These are phyloP conservation scores for Aspergillus sparsus DNA, from an alignment of 495 filamentous ascomycete species.

Conservation along the genomic window DNA sequence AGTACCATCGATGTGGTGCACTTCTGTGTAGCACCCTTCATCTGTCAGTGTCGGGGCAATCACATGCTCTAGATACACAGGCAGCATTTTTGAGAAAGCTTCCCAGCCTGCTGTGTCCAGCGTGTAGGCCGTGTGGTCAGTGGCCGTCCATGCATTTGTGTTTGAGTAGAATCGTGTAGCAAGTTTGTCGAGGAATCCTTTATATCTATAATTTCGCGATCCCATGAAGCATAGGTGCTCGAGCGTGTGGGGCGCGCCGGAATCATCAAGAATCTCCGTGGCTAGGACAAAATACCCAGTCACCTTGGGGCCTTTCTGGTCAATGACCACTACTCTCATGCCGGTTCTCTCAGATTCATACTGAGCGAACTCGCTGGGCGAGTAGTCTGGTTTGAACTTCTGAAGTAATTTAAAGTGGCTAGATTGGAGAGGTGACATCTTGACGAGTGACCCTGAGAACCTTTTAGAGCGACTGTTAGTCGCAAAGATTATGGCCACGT, in stretches of 20 bases:
- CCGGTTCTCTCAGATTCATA: slow-evolving; percentile 87
- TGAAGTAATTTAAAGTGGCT: slow-evolving; percentile 79
- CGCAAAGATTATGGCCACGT: slow-evolving; percentile 25
- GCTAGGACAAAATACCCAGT: slow-evolving; percentile 93
- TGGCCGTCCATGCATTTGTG: slow-evolving; percentile 94
- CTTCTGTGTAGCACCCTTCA: slow-evolving; percentile 90
- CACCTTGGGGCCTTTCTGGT: slow-evolving; percentile 90
- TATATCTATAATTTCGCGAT: slow-evolving; percentile 89
- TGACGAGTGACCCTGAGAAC: slow-evolving; percentile 30
- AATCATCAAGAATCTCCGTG: slow-evolving; percentile 97
- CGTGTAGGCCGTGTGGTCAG: slow-evolving; percentile 95
- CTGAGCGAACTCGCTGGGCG: slow-evolving; percentile 79
- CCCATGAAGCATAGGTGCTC: slow-evolving; percentile 99
- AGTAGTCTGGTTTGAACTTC: slow-evolving; percentile 85
- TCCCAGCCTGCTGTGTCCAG: slow-evolving; percentile 95
- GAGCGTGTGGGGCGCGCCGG: slow-evolving; percentile 90
- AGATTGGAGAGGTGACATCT: slow-evolving; percentile 40
- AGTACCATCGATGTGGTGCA: slow-evolving; percentile 89
- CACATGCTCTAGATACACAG: slow-evolving; percentile 94
- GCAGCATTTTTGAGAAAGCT: slow-evolving; percentile 90
- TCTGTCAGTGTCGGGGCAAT: slow-evolving; percentile 90
- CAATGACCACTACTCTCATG: slow-evolving; percentile 89
- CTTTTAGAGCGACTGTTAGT: slow-evolving; percentile 12
- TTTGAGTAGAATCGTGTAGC: slow-evolving; percentile 88
- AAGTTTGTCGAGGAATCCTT: slow-evolving; percentile 91